Evolutionary conservation across 1,284 basidiomycete species (phyloP).

Genomic region (Neonothopanus nambi): DNA sequence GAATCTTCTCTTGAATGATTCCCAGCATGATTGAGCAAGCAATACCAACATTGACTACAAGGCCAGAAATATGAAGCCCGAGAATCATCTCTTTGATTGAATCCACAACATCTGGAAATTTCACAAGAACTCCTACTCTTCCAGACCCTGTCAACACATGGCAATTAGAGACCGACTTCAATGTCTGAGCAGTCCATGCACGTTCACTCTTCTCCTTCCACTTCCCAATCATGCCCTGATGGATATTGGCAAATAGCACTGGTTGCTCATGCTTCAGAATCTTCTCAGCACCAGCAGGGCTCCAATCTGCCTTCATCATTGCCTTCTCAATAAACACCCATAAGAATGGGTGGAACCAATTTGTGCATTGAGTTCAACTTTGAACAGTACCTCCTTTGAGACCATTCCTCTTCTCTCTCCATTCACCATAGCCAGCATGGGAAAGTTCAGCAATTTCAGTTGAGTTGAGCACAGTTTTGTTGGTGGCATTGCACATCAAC

Average conservation of each 20-base stretch:
- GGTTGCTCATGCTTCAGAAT: slow-evolving; percentile 12
- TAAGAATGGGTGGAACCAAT: slow-evolving; percentile 22
- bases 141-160: slow-evolving; percentile 18
- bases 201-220: neutral
- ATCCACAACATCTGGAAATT: slow-evolving; percentile 12
- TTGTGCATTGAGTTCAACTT: slow-evolving; percentile 14
- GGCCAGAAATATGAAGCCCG: slow-evolving; percentile 7
- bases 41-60: slow-evolving; percentile 19
- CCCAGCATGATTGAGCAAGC: slow-evolving; percentile 19
- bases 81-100: slow-evolving; percentile 10
- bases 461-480: too few species aligned
- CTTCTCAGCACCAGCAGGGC: slow-evolving; percentile 4
- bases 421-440: slow-evolving; percentile 8
- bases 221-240: slow-evolving; percentile 17
- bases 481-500: too few species aligned
- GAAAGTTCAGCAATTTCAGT: neutral
- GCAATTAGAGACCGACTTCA: slow-evolving; percentile 8
- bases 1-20: slow-evolving; percentile 11
- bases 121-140: slow-evolving; percentile 14
- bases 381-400: slow-evolving; percentile 14
- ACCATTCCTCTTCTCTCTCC: slow-evolving; percentile 6
- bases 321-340: slow-evolving; percentile 10
- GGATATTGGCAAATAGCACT: slow-evolving; percentile 7
- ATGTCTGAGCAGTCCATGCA: slow-evolving; percentile 7
- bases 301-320: slow-evolving; percentile 13